Evolutionary conservation across 176 grass and related monocot genomes (phyloP).

Genomic region (Musa troglodytarum): DNA sequence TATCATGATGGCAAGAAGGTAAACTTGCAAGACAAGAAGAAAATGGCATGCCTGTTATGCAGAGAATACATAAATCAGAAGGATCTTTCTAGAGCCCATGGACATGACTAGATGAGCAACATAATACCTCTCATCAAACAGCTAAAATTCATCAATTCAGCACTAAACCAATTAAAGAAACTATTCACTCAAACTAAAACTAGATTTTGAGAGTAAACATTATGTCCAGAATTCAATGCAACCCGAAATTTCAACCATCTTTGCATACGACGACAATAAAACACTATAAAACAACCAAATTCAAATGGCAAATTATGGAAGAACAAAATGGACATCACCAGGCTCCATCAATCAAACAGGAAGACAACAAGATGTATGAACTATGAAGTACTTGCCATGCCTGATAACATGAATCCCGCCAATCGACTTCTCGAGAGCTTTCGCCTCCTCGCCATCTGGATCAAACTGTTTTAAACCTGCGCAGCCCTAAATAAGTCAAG

Average conservation of each 20-base stretch:
- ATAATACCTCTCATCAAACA: neutral
- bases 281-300: neutral
- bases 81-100: no score
- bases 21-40: neutral
- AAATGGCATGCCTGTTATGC: neutral
- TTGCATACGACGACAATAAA: neutral
- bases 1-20: neutral
- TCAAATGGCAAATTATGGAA: neutral
- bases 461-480: slow-evolving; percentile 77
- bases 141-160: neutral
- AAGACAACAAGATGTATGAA: neutral
- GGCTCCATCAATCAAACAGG: neutral
- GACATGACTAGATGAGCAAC: no score
- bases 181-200: neutral
- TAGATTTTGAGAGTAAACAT: neutral
- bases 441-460: slow-evolving; percentile 61
- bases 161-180: neutral
- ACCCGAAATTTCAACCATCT: neutral
- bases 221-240: no score
- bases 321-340: neutral
- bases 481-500: slow-evolving; percentile 13
- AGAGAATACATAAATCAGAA: no score
- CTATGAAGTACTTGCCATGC: slow-evolving; percentile 41
- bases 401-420: slow-evolving; percentile 78
- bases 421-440: slow-evolving; percentile 54